These are phyloP conservation scores for Gilbertella persicaria DNA, from an alignment of 371 early-diverging fungal species.

Conservation along the genomic window DNA sequence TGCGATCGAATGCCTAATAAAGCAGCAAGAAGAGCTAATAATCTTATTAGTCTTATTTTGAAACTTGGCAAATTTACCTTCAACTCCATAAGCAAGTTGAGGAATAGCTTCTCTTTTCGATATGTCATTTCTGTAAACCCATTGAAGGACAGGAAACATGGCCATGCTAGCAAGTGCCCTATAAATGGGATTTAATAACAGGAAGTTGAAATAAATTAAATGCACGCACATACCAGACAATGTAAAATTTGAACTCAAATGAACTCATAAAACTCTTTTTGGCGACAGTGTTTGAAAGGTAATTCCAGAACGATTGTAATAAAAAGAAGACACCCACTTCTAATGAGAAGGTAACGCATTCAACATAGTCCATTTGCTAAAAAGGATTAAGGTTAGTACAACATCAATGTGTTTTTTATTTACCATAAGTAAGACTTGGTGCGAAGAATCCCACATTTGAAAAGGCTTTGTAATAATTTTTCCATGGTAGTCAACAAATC, in stretches of 20 bases:
- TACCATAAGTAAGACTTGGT: constrained; percentile 26
- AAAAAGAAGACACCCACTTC: constrained; percentile 40
- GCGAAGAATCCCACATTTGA: constrained; percentile 25
- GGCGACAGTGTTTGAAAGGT: constrained; percentile 40
- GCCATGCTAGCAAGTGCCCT: constrained; percentile 38
- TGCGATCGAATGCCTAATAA: constrained; percentile 37
- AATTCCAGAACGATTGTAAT: constrained; percentile 51
- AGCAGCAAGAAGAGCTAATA: constrained; percentile 22
- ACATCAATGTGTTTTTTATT: neutral
- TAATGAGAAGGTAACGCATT: constrained; percentile 39
- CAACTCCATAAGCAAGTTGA: constrained; percentile 35
- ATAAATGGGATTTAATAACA: neutral
- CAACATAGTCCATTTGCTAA: constrained; percentile 38
- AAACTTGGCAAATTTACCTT: constrained; percentile 22
- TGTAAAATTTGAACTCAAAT: constrained; percentile 42
- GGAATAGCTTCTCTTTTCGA: constrained; percentile 36
- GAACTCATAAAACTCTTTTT: constrained; percentile 44
- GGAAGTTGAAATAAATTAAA: neutral
- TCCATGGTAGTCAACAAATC: constrained; percentile 25
- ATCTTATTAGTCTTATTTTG: neutral
- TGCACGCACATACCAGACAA: constrained; percentile 29
- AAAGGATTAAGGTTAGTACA: neutral
- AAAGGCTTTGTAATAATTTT: constrained; percentile 32
- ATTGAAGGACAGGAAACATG: constrained; percentile 42
- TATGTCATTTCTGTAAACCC: constrained; percentile 26